Conservation (phyloP, 495 filamentous ascomycete species). For the Xylaria castorea region DNA sequence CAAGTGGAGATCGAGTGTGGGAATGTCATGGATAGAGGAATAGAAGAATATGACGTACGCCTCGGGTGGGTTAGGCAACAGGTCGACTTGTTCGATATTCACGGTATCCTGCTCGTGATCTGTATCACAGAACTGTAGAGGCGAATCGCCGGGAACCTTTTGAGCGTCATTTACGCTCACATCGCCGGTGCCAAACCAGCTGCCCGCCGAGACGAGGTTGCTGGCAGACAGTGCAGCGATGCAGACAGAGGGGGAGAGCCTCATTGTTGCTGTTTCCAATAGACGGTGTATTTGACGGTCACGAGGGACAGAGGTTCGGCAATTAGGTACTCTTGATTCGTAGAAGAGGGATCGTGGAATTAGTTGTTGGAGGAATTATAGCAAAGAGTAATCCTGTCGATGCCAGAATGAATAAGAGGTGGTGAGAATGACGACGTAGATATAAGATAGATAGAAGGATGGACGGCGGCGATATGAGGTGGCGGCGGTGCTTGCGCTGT, state of each 20-base stretch:
- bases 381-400: neutral
- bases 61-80: slow-evolving; percentile 84
- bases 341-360: neutral
- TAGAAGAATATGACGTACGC: slow-evolving; percentile 65
- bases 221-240: slow-evolving; percentile 48
- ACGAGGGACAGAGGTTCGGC: neutral
- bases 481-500: neutral
- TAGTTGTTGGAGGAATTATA: neutral
- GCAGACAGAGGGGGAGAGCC: slow-evolving; percentile 44
- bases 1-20: neutral
- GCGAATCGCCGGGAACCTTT: slow-evolving; percentile 75
- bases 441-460: neutral
- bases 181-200: slow-evolving; percentile 44
- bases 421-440: neutral
- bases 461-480: slow-evolving; percentile 8
- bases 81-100: slow-evolving; percentile 76
- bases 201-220: slow-evolving; percentile 45
- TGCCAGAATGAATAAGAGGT: neutral
- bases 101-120: slow-evolving; percentile 69
- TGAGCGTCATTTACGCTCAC: slow-evolving; percentile 45
- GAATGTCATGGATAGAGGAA: neutral
- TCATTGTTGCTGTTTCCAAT: slow-evolving; percentile 15
- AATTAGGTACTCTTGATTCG: neutral
- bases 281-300: neutral
- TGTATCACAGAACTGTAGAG: slow-evolving; percentile 73